Conservation (phyloP, 2,329 filamentous ascomycete species). For the Colletotrichum lindemuthianum region DNA sequence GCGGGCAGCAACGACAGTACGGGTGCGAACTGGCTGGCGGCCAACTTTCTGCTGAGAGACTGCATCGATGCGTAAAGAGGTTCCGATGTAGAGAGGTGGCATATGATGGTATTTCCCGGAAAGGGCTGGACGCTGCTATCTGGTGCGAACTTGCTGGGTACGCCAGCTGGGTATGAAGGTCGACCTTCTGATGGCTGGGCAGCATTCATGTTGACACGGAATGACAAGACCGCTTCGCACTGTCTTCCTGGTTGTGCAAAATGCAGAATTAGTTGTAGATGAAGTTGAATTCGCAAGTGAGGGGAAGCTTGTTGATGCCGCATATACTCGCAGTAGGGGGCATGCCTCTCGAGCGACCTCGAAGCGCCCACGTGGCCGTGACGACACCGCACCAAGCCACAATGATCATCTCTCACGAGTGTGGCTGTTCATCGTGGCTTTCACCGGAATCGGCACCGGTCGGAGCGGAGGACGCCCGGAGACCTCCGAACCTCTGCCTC, state of each 20-base stretch:
- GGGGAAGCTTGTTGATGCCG: background rate
- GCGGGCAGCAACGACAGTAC: constrained; percentile 39
- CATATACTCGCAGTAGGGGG: background rate
- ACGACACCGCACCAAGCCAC: background rate
- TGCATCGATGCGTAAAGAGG: constrained; percentile 37
- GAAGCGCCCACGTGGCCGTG: background rate
- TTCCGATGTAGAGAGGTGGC: constrained; percentile 36
- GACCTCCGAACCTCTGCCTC: too few species aligned
- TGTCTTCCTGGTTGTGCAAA: too few species aligned
- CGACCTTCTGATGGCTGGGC: background rate
- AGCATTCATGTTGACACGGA: background rate
- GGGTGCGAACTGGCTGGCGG: constrained; percentile 29
- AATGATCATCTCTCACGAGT: background rate
- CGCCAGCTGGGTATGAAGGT: constrained; percentile 35
- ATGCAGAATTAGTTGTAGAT: background rate
- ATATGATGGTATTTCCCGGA: constrained; percentile 41
- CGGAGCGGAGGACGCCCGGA: too few species aligned
- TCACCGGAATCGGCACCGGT: background rate
- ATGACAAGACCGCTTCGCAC: too few species aligned
- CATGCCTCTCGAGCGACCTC: background rate
- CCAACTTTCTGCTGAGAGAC: constrained; percentile 36
- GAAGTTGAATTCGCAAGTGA: background rate
- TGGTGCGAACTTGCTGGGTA: constrained; percentile 40
- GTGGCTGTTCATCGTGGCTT: background rate
- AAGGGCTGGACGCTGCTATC: constrained; percentile 40